phyloP scores from a whole-genome alignment of 148 eudicot species.

The Cornus kousa region DNA sequence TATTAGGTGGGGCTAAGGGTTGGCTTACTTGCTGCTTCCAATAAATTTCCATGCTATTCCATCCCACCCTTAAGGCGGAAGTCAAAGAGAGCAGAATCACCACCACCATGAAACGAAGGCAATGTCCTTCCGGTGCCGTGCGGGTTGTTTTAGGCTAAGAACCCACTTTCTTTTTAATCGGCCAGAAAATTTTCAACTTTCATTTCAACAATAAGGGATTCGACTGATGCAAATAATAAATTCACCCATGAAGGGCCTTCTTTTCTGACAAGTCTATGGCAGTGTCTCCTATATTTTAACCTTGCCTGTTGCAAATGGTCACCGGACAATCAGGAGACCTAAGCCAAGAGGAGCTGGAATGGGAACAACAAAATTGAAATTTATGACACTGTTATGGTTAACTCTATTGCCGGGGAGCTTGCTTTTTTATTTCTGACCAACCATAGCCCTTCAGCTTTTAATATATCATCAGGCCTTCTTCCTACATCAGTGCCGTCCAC shows the following conservation, averaged over 20 bases:
- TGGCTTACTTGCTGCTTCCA: background rate
- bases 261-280: background rate
- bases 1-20: too few relatives aligned
- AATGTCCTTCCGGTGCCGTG: too few relatives aligned
- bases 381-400: background rate
- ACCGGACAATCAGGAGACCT: background rate
- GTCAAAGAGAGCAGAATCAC: too few relatives aligned
- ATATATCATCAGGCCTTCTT: background rate
- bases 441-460: background rate
- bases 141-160: too few relatives aligned
- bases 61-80: too few relatives aligned
- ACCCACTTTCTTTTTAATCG: too few relatives aligned
- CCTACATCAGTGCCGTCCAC: background rate
- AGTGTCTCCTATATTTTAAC: background rate
- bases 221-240: too few relatives aligned
- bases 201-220: too few relatives aligned
- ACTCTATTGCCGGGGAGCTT: background rate
- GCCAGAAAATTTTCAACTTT: too few relatives aligned
- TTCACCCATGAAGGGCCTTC: background rate
- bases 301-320: background rate
- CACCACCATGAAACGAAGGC: too few relatives aligned
- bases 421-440: background rate
- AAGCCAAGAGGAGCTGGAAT: background rate
- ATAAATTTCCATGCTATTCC: too few relatives aligned
- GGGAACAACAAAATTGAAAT: background rate